Conservation (phyloP, 106 monocot genomes). For the Cymbidium sinense region DNA sequence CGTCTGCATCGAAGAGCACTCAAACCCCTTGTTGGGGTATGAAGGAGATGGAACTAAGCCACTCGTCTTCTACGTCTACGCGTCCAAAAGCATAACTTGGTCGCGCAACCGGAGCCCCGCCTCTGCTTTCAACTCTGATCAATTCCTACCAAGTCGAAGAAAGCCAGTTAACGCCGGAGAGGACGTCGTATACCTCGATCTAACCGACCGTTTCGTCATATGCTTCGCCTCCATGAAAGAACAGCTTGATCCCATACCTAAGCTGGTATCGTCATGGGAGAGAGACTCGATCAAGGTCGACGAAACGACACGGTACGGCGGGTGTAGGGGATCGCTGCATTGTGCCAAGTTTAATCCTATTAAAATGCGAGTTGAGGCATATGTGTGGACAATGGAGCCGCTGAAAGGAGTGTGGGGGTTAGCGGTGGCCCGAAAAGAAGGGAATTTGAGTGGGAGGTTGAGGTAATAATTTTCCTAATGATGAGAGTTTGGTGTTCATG, state of each 20-base stretch:
- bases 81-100: not conserved
- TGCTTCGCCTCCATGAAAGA: not conserved
- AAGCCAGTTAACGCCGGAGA: not conserved
- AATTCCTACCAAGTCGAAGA: not conserved
- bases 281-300: too few species aligned
- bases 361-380: not conserved
- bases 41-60: not conserved
- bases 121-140: not conserved
- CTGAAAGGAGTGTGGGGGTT: not conserved
- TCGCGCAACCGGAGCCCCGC: not conserved
- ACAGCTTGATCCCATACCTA: not conserved
- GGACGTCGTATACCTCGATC: not conserved
- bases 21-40: not conserved
- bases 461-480: too few species aligned
- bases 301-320: not conserved
- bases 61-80: not conserved
- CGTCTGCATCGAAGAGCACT: not conserved
- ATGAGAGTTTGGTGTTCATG: not conserved
- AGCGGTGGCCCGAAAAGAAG: not conserved
- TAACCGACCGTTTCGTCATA: not conserved
- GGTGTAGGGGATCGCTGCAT: not conserved
- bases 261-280: not conserved
- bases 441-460: not conserved
- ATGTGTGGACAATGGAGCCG: not conserved
- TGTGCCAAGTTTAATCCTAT: not conserved